Base-by-base conservation (phyloP, 345 rosid species). In the Rhizophora apiculata region DNA sequence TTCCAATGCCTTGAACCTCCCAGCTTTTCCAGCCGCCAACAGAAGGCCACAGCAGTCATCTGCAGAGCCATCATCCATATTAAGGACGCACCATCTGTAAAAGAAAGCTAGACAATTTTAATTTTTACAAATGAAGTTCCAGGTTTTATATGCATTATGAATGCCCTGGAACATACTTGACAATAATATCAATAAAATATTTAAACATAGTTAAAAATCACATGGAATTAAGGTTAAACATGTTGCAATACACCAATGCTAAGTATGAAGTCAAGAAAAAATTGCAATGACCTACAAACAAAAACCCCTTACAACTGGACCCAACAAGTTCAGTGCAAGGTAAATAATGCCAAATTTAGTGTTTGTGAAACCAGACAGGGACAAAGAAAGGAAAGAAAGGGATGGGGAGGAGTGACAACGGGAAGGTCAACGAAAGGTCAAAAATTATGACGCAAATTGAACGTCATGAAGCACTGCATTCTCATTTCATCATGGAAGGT, bases 1-100 rank as follows among this genome's bases (percentile, higher is more conserved):
- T 68, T 92, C 99, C 85, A 84, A 69, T 86, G 82, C 81, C 70
- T 86, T 84, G 64, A 80, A 72, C 36, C 79, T 80, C 79, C 80
- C 87, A 57, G 97, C 80, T 78, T 90, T 92, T 71, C 91, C 93
- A 73, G 96, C 86, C 57, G 87, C 88, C 93, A 92, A 84, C 75
- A 89, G 67, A 58, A 86, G 73, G 79, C 83, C 83, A 69, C 82
- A 85, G 79, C 79, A 87, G 71, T 87, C 96, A 76, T 88, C 89
- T 67, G 86, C 71, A 73, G 89, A 74, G 64, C 79, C 71, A 30
- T 88, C 94, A 65, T 92, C 86, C 49, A 74, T 66, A 70, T 83
- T 79, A 27, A 86, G 86, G 72, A 74, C 79, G 74, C 85, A 88
- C 85, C 87, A 88, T 75, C 97, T 92, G 96, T 48, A 21, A 24